phyloP scores from a whole-genome alignment of 805 yeast genomes.

The Nakazawaea ambrosiae region DNA sequence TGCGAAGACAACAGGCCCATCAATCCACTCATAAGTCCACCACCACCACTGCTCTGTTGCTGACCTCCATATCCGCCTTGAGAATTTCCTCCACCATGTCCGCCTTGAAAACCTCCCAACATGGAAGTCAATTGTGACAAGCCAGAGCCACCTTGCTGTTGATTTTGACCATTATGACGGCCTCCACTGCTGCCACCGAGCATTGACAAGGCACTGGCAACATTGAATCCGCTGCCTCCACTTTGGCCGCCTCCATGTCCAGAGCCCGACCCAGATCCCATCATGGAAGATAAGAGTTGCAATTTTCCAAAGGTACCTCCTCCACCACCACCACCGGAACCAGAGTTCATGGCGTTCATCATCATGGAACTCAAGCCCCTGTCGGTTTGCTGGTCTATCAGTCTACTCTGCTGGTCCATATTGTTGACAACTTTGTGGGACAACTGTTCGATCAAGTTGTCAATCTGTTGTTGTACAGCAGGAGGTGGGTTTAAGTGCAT shows the following conservation, averaged over 20 bases:
- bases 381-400: constrained; percentile 3
- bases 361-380: constrained; percentile 5
- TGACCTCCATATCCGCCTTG: not conserved
- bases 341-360: constrained; percentile 4
- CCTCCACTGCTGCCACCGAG: not conserved
- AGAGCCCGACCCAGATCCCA: not conserved
- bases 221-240: constrained; percentile 5
- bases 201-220: constrained; percentile 6
- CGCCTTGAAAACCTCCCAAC: not conserved
- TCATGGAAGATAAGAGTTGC: constrained; percentile 1
- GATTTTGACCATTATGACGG: not conserved
- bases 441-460: constrained; percentile 4
- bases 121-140: not conserved
- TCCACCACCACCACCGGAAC: not conserved
- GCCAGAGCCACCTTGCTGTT: not conserved
- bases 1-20: constrained; percentile 3
- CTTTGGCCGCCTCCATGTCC: not conserved
- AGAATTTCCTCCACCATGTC: not conserved
- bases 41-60: constrained; percentile 1
- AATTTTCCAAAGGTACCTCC: too few relatives aligned
- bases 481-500: constrained; percentile 4
- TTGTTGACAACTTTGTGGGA: constrained; percentile 1
- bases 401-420: constrained; percentile 7
- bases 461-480: not conserved
- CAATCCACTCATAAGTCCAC: constrained; percentile 3